Base-by-base conservation (phyloP, 2,329 filamentous ascomycete genomes). In the Colletotrichum shisoi region DNA sequence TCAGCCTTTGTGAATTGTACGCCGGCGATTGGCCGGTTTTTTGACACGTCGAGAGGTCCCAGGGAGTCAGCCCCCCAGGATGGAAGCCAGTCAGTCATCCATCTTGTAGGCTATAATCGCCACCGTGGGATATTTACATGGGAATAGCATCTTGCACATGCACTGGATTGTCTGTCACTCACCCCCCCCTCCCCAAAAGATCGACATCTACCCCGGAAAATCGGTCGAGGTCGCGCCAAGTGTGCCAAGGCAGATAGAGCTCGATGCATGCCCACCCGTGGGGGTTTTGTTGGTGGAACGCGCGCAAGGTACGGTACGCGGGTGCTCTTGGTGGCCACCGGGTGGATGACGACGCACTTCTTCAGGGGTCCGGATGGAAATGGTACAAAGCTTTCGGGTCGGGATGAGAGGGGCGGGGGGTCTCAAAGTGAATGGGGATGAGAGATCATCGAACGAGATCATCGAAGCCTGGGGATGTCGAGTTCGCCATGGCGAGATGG, bases 161-260 rank as follows among this genome's bases (percentile, higher is more conserved):
- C 27, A 31, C 27, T 31, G 7, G 27, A 31, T 31, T 31, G 27
- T 31, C 27, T 31, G 27, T 31, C 27, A 31, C 27, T 31, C 27
- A 5, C 27, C 6, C 48, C 19, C 27, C 15, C 48, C 19, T n/a
- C n/a, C n/a, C 21, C 21, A 8, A 19, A 9, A 24, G 27, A 11
- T 51, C 4, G 27, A 34, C 17, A n/a, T 9, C 27, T 51, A 51
- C 48, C 27, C 48, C 48, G 27, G 27, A 51, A n/a, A 51, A 34
- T 17, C 17, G 11, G 4, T 34, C 6, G 17, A 9, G 24, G 48
- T 31, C n/a, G 6, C 27, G 9, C 7, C 27, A 31, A 31, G 27
- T 31, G n/a, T n/a, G 48, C 27, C 48, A 51, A 34, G 48, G 9
- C 11, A 34, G 27, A 51, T 51, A 34, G 48, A 51, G 48, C 48